These are phyloP conservation scores for Yamadazyma triangularis DNA, from an alignment of 1,139 yeast genomes.

Conservation along the genomic window DNA sequence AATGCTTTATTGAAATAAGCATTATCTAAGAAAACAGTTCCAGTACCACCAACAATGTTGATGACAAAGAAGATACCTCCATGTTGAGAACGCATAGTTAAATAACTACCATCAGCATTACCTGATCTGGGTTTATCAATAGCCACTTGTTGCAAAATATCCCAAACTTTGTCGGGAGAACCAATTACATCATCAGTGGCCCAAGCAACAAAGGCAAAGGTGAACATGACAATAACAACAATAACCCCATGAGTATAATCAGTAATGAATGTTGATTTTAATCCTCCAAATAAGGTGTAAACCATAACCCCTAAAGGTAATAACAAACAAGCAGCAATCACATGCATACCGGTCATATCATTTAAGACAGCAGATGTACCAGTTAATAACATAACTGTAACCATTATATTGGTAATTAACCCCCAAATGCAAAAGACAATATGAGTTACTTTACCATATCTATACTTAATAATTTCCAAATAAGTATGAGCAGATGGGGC, in stretches of 20 bases:
- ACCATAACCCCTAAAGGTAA: constrained; percentile 80
- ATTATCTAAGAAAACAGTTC: constrained; percentile 83
- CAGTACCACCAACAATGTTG: constrained; percentile 81
- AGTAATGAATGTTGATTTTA: constrained; percentile 84
- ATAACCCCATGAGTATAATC: constrained; percentile 76
- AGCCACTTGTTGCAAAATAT: constrained; percentile 56
- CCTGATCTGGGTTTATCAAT: constrained; percentile 60
- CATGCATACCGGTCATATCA: constrained; percentile 78
- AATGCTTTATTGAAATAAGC: constrained; percentile 92
- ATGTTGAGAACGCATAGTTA: constrained; percentile 71
- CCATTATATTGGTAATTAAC: constrained; percentile 78
- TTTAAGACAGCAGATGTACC: constrained; percentile 82
- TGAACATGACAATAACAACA: constrained; percentile 55
- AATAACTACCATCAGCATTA: constrained; percentile 70
- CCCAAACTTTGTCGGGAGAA: constrained; percentile 76
- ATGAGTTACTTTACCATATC: constrained; percentile 61
- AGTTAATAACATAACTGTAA: constrained; percentile 80
- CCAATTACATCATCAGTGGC: constrained; percentile 64
- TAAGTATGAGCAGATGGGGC: constrained; percentile 59
- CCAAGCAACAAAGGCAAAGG: constrained; percentile 59
- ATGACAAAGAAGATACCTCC: constrained; percentile 85
- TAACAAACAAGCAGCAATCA: constrained; percentile 75
- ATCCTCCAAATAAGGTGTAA: constrained; percentile 84
- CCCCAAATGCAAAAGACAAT: constrained; percentile 71
- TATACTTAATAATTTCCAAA: constrained; percentile 47